A percentile compares a stretch with the other conserved stretches of the same genome.
These are phyloP conservation scores for Paraconiothyrium brasiliense DNA, from an alignment of 2,329 filamentous ascomycete genomes.

Conservation along the genomic window DNA sequence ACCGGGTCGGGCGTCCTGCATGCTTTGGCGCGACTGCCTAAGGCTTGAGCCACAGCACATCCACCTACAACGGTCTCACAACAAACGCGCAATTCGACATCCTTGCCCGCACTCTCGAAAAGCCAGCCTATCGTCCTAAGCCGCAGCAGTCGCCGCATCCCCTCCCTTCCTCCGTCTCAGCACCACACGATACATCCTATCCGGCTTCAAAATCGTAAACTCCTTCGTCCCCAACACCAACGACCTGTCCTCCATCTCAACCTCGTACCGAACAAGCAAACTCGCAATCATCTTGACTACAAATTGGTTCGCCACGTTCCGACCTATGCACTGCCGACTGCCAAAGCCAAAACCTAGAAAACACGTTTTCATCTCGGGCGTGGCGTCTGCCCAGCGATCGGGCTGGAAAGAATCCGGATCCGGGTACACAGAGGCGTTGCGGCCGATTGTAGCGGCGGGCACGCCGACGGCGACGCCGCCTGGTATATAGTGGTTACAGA, in stretches of 20 bases:
- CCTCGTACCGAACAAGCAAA: constrained; percentile 23
- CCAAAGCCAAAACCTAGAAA: constrained; percentile 28
- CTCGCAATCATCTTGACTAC: constrained; percentile 27
- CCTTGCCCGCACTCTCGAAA: no score
- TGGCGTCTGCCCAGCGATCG: constrained; percentile 19
- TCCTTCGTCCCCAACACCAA: constrained; percentile 27
- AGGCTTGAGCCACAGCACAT: not conserved
- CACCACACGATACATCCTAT: constrained; percentile 22
- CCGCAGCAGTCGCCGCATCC: no score
- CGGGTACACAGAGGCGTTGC: constrained; percentile 20
- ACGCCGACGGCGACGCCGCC: constrained; percentile 27
- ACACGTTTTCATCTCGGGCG: constrained; percentile 25
- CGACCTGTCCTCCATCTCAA: constrained; percentile 19
- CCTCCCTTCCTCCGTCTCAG: constrained; percentile 1
- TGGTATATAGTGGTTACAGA: constrained; percentile 22
- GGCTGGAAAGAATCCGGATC: constrained; percentile 21
- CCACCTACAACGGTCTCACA: not conserved
- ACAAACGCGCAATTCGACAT: not conserved
- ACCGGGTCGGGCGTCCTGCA: not conserved
- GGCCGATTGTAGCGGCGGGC: constrained; percentile 22
- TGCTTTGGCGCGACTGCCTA: not conserved
- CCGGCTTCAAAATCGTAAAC: constrained; percentile 28
- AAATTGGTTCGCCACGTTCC: constrained; percentile 28
- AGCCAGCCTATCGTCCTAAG: not conserved
- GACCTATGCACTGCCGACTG: constrained; percentile 27